Base-by-base conservation (phyloP, 495 filamentous ascomycete species). In the Pyrenopolyporus hunteri region DNA sequence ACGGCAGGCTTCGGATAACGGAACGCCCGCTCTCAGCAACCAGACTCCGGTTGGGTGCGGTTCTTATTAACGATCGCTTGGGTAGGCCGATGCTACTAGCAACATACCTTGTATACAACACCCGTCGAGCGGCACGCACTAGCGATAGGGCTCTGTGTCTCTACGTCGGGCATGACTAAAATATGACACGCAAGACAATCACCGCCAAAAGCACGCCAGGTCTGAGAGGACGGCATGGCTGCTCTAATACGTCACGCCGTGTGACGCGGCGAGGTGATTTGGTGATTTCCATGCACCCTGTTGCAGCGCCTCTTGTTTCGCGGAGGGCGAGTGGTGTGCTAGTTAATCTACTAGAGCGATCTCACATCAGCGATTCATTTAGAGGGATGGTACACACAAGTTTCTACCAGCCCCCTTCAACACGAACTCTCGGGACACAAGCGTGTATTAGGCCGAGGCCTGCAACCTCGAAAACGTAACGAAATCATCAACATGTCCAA, bases 331-430 rank as follows among this genome's bases (percentile, higher is more conserved):
- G 32, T 13, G 9, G 32, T 66, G 56, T 61, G 57, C 16, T 31
- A 61, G 29, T 61, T 53, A 53, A 60, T 66, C 37, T 53, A 54
- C 45, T 25, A 6, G 20, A 9, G 2, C 16, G 14, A 26, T 66
- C 57, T 66, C 63, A 66, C 63, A 66, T 66, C 63, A 66, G 63
- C 63, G 25, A 20, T 29, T 39, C 23, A 22, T 57, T 26, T 36
- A 32, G 5, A 9, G 40, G 44, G 36, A 46, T 5, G 40, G 48
- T 46, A 57, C 32, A 13, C 57, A 60, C 37, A 36, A 28, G 33
- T 14, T 35, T 31, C n/a, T 51, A 57, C 37, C 17, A 51, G 16
- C 42, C 25, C 25, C 25, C 25, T n/a, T 50, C 17, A 35, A 51
- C 29, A 55, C 43, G 29, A 64, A 48, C 37, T 26, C 42, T 28